phyloP scores from a whole-genome alignment of 2,329 filamentous ascomycete species.

The Colletotrichum aenigma region DNA sequence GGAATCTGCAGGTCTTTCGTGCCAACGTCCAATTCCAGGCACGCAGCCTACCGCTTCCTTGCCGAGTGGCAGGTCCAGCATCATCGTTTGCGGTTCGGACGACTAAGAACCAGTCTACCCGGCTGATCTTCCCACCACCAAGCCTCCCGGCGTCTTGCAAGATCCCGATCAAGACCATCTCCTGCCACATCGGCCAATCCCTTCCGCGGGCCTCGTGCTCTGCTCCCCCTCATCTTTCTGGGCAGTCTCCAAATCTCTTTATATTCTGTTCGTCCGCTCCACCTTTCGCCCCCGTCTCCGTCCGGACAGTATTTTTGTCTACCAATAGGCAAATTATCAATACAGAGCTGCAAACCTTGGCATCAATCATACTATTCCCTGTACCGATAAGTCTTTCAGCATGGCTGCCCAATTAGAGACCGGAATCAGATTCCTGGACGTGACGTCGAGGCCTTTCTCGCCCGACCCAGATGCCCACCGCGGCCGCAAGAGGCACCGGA shows the following conservation, averaged over 20 bases:
- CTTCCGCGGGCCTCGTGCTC: neutral
- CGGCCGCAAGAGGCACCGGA: slow-evolving; percentile 45
- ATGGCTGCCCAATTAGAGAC: slow-evolving; percentile 12
- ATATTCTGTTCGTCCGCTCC: slow-evolving; percentile 5
- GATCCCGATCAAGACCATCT: slow-evolving; percentile 8
- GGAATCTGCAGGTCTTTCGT: neutral
- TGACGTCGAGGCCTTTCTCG: slow-evolving; percentile 6
- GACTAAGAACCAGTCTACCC: neutral
- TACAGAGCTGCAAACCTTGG: neutral
- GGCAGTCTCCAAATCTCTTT: neutral
- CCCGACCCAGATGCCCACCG: slow-evolving; percentile 24
- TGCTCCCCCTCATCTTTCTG: neutral
- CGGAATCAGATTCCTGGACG: neutral
- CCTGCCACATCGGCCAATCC: neutral
- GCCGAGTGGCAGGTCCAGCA: neutral
- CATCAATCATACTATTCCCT: neutral
- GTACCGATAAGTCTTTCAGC: neutral
- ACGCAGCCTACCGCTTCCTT: neutral
- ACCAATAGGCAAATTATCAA: neutral
- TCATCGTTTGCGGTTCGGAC: neutral
- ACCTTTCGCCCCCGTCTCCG: neutral
- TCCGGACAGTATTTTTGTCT: neutral
- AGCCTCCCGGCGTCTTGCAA: neutral
- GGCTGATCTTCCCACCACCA: neutral
- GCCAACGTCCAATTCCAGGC: neutral